A percentile compares a stretch with the other conserved stretches of the same genome.
phyloP scores from a whole-genome alignment of 2,329 filamentous ascomycete species.

The Aspergillus sp. region DNA sequence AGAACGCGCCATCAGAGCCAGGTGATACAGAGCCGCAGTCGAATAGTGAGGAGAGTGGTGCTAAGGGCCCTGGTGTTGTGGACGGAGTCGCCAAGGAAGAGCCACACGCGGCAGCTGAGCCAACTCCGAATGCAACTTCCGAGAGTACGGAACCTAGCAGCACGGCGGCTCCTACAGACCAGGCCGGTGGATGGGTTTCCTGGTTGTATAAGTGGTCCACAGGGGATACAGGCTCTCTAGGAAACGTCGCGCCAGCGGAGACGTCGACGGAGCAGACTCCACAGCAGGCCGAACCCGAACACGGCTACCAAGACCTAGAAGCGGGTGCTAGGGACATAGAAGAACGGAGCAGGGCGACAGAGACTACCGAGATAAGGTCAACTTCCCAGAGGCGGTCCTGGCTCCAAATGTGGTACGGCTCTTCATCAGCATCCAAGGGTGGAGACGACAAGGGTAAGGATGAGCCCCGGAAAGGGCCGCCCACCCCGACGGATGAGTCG shows the following conservation, averaged over 20 bases:
- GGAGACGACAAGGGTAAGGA: slow-evolving; percentile 17
- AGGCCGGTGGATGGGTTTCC: slow-evolving; percentile 26
- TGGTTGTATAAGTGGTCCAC: slow-evolving; percentile 26
- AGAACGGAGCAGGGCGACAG: slow-evolving; percentile 5
- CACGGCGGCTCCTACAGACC: slow-evolving; percentile 8
- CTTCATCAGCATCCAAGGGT: slow-evolving; percentile 14
- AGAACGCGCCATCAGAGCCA: slow-evolving; percentile 12
- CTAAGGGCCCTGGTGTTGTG: slow-evolving; percentile 7
- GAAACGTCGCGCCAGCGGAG: slow-evolving; percentile 8
- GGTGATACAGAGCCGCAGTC: slow-evolving; percentile 5
- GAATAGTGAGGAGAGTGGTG: slow-evolving; percentile 6
- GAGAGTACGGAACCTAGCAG: slow-evolving; percentile 4
- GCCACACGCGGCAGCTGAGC: slow-evolving; percentile 6
- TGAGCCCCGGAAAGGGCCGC: slow-evolving; percentile 10
- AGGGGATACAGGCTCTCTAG: slow-evolving; percentile 5
- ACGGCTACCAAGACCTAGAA: slow-evolving; percentile 1
- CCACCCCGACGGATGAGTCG: slow-evolving; percentile 7
- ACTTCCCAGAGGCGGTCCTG: slow-evolving; percentile 32
- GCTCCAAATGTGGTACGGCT: slow-evolving; percentile 37
- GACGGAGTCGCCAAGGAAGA: slow-evolving; percentile 13
- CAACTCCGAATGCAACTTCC: slow-evolving; percentile 7
- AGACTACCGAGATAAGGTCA: slow-evolving; percentile 6
- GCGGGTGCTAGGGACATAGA: slow-evolving; percentile 4
- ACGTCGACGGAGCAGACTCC: slow-evolving; percentile 6
- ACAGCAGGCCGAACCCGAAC: slow-evolving; percentile 8